Evolutionary conservation across 805 yeast genomes (phyloP).

Genomic region (Yamadazyma paraphyllophila): DNA sequence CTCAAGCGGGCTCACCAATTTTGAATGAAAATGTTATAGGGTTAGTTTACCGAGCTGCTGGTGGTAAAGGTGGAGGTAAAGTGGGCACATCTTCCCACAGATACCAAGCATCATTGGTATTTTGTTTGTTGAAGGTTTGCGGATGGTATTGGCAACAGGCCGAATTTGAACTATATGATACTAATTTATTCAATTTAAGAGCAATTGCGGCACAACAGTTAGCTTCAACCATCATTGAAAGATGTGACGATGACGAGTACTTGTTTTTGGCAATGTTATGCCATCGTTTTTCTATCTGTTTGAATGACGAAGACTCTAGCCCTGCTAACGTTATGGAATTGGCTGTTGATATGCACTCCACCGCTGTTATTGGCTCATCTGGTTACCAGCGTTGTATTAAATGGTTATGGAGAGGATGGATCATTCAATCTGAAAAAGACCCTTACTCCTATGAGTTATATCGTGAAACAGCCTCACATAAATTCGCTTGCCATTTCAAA

Average conservation of each 20-base stretch:
- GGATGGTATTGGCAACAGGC: slow-evolving; percentile 72
- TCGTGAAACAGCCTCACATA: slow-evolving; percentile 54
- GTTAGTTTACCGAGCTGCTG: slow-evolving; percentile 71
- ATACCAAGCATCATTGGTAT: slow-evolving; percentile 67
- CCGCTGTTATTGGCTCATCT: slow-evolving; percentile 70
- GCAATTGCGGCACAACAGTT: slow-evolving; percentile 70
- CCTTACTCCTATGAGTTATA: slow-evolving; percentile 69
- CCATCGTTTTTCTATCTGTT: slow-evolving; percentile 65
- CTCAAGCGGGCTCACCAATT: slow-evolving; percentile 56
- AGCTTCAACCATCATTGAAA: slow-evolving; percentile 69
- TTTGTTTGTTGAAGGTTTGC: slow-evolving; percentile 70
- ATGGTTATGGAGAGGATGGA: slow-evolving; percentile 96
- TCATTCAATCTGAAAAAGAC: slow-evolving; percentile 68
- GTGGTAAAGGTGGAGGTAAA: slow-evolving; percentile 66
- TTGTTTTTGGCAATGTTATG: slow-evolving; percentile 74
- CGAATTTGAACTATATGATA: slow-evolving; percentile 61
- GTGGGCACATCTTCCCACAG: slow-evolving; percentile 53
- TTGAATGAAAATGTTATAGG: slow-evolving; percentile 57
- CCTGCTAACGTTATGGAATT: slow-evolving; percentile 79
- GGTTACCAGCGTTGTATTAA: slow-evolving; percentile 85
- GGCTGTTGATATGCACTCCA: slow-evolving; percentile 83
- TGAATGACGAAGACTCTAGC: slow-evolving; percentile 56
- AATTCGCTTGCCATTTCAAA: slow-evolving; percentile 62
- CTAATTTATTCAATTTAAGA: slow-evolving; percentile 57
- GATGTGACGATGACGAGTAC: slow-evolving; percentile 55